Evolutionary conservation across 2,329 filamentous ascomycete genomes (phyloP).

Genomic region (Colletotrichum orchidophilum): DNA sequence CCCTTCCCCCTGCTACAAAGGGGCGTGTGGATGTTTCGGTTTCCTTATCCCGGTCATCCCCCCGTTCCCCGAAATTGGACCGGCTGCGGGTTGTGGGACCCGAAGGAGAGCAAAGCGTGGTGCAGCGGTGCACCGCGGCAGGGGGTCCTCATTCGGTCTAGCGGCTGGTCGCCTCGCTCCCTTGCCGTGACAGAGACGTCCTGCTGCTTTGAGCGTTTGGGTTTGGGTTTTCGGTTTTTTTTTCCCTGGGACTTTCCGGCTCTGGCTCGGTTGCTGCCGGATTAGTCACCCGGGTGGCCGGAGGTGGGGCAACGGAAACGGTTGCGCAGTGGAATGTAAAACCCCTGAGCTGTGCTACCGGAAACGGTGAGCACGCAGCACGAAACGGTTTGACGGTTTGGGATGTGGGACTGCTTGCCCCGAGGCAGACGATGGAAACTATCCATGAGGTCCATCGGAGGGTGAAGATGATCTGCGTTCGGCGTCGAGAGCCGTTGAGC

Average conservation of each 20-base stretch:
- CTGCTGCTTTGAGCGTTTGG: background rate
- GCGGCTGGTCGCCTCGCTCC: background rate
- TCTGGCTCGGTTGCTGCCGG: slow-evolving; percentile 24
- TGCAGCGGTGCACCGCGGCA: background rate
- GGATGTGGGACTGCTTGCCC: background rate
- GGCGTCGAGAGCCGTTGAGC: background rate
- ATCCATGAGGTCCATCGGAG: too few species aligned
- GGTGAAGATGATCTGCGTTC: background rate
- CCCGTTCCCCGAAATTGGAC: slow-evolving; percentile 13
- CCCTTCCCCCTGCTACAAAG: background rate
- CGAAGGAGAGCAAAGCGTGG: background rate
- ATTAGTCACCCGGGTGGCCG: slow-evolving; percentile 11
- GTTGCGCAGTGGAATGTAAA: background rate
- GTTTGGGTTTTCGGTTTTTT: background rate
- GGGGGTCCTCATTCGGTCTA: slow-evolving; percentile 7
- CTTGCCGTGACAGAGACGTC: too few species aligned
- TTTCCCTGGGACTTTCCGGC: background rate
- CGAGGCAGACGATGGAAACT: background rate
- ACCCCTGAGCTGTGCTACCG: background rate
- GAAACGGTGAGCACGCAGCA: slow-evolving; percentile 24
- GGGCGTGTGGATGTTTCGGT: background rate
- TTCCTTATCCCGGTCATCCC: background rate
- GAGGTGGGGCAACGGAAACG: background rate
- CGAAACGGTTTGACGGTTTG: background rate
- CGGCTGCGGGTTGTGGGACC: slow-evolving; percentile 26